Evolutionary conservation across 208 protist genomes (phyloP), one percentile per base, ranked within the genome.

Genomic region (Herpetomonas tarakana): DNA sequence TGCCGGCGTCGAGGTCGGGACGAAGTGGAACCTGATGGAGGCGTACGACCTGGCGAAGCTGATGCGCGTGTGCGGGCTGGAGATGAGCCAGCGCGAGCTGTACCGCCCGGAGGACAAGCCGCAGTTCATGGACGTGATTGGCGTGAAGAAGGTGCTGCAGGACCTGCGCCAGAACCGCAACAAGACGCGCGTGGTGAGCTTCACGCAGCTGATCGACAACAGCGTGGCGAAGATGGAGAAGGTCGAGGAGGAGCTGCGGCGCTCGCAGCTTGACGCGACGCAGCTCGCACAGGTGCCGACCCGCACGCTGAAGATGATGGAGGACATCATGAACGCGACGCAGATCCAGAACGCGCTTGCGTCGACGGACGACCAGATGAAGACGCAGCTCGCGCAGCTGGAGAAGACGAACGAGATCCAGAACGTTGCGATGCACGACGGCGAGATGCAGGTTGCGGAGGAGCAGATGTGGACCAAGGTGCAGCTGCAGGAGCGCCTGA

Each of bases 381-480:
- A 69, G 62, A 85, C 83, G n/a, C 83, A 87, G 68, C 65, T 91
- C n/a, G 75, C 83, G 44, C 76, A 85, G 71, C 52, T 91, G 52
- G 84, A 91, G 68, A 83, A 83, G 60, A 81, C 81, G 44, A 88
- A 86, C 66, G 78, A 88, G 68, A 86, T 91, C 56, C 84, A 86
- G 70, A 86, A 88, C 61, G 78, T 83, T 45, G 84, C 84, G 38
- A 78, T 91, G 74, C 72, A 80, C 59, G 84, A 91, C 60, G 84
- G 84, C 54, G 84, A 91, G 67, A 88, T 91, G 84, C 78, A 86
- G 72, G 74, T 91, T 16, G 84, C 81, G 21, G 84, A 91, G 75
- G 84, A 91, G 78, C 84, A 91, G 67, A 83, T 86, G 71, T 91
- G 75, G 75, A 91, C 72, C 31, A 91, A 91, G 70, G 76, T 86